These are phyloP conservation scores for Niebla homalea DNA, from an alignment of 495 filamentous ascomycete genomes.

Conservation along the genomic window DNA sequence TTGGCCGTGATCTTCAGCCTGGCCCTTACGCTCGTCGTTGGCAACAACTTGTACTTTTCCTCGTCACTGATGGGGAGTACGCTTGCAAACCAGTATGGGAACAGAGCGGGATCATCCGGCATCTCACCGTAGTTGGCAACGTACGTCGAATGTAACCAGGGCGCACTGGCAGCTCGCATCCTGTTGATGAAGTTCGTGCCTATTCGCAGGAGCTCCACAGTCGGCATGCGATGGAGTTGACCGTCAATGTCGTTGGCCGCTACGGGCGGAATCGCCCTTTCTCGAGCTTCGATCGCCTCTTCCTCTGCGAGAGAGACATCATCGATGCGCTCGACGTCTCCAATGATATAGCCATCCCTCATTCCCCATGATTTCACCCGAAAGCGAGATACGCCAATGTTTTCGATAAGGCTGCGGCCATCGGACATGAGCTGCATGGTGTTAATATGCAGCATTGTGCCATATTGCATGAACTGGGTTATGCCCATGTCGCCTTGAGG, in stretches of 20 bases:
- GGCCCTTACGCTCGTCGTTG: conserved; percentile 61
- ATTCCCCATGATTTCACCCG: conserved; percentile 47
- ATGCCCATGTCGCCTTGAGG: conserved; percentile 45
- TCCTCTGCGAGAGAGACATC: conserved; percentile 74
- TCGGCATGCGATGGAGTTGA: conserved; percentile 50
- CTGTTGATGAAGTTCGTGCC: conserved; percentile 51
- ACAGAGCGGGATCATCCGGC: conserved; percentile 59
- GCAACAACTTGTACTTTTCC: conserved; percentile 65
- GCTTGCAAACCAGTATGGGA: conserved; percentile 86
- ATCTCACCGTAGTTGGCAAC: conserved; percentile 62
- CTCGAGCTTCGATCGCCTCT: conserved; percentile 54
- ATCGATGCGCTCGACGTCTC: conserved; percentile 56
- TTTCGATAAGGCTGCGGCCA: conserved; percentile 68
- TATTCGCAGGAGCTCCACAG: conserved; percentile 49
- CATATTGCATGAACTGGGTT: conserved; percentile 55
- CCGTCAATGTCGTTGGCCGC: conserved; percentile 18
- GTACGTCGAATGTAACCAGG: conserved; percentile 60
- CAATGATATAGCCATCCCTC: conserved; percentile 67
- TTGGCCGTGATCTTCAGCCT: conserved; percentile 62
- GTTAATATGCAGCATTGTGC: conserved; percentile 63
- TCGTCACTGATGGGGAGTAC: conserved; percentile 62
- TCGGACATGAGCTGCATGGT: conserved; percentile 60
- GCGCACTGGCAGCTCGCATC: conserved; percentile 50
- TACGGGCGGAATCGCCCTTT: conserved; percentile 24
- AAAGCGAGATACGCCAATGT: conserved; percentile 63